Evolutionary conservation across 2,329 filamentous ascomycete species (phyloP).

Genomic region (Aspergillus sojae): DNA sequence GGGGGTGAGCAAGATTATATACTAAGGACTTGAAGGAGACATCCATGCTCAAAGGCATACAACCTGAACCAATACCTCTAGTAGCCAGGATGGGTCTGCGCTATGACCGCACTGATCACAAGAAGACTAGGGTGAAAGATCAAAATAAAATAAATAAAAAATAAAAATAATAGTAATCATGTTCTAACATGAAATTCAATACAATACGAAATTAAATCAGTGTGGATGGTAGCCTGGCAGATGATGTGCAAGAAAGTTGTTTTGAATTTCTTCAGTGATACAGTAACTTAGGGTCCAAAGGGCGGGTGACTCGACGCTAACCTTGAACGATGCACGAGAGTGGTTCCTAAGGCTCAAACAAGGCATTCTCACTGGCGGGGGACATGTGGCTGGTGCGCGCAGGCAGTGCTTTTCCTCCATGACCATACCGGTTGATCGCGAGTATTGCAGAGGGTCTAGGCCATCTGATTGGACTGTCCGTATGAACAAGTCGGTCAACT

Average conservation of each 20-base stretch:
- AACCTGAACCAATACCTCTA: background rate
- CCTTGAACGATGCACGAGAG: background rate
- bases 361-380: background rate
- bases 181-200: background rate
- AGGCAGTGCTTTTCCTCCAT: constrained; percentile 7
- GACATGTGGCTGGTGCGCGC: constrained; percentile 8
- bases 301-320: constrained; percentile 3
- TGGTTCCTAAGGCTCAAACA: constrained; percentile 3
- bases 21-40: constrained; percentile 12
- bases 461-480: constrained; percentile 3
- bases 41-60: constrained; percentile 14
- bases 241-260: constrained; percentile 4
- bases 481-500: background rate
- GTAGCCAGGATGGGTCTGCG: background rate
- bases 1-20: constrained; percentile 9
- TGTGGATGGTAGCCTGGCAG: constrained; percentile 10
- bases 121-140: constrained; percentile 2
- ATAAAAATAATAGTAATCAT: background rate
- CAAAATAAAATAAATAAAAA: background rate
- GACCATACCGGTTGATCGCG: constrained; percentile 1
- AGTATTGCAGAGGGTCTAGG: background rate
- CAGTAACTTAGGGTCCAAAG: background rate
- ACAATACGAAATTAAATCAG: background rate
- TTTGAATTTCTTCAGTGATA: background rate
- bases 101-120: constrained; percentile 26